Evolutionary conservation across 2,329 filamentous ascomycete species (phyloP).

Genomic region (Pseudodiploospora longispora): DNA sequence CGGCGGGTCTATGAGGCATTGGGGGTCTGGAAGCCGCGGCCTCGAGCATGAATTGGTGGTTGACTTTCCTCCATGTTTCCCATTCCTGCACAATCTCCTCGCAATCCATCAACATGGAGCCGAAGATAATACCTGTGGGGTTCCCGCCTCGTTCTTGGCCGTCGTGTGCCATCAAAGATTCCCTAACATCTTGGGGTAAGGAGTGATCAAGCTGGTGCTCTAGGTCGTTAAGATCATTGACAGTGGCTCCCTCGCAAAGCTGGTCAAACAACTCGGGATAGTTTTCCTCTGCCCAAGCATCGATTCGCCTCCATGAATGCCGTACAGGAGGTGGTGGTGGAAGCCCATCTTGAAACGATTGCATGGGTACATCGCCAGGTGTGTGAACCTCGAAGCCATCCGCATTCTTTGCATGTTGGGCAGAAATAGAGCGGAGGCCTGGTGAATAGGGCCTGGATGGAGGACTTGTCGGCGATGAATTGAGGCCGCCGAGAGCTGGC

Average conservation of each 20-base stretch:
- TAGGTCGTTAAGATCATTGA: slow-evolving; percentile 92
- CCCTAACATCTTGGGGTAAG: slow-evolving; percentile 84
- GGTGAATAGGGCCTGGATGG: slow-evolving; percentile 68
- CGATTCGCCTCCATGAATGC: slow-evolving; percentile 92
- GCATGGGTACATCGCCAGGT: slow-evolving; percentile 88
- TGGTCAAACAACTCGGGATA: slow-evolving; percentile 94
- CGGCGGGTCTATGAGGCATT: slow-evolving; percentile 63
- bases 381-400: slow-evolving; percentile 63
- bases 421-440: slow-evolving; percentile 72
- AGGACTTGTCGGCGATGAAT: slow-evolving; percentile 17
- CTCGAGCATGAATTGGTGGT: slow-evolving; percentile 73
- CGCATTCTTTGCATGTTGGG: slow-evolving; percentile 54
- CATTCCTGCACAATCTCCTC: slow-evolving; percentile 98
- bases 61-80: slow-evolving; percentile 92
- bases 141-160: slow-evolving; percentile 92
- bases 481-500: slow-evolving; percentile 42
- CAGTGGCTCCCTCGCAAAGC: slow-evolving; percentile 81
- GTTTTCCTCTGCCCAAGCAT: slow-evolving; percentile 87
- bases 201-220: slow-evolving; percentile 95
- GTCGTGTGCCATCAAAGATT: slow-evolving; percentile 85
- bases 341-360: slow-evolving; percentile 84
- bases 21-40: slow-evolving; percentile 50
- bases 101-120: slow-evolving; percentile 92
- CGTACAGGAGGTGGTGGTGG: slow-evolving; percentile 80
- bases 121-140: slow-evolving; percentile 88